A percentile compares a stretch with the other conserved stretches of the same genome.
Evolutionary conservation across 2,329 filamentous ascomycete genomes (phyloP).

Genomic region (Verticillium dahliae): DNA sequence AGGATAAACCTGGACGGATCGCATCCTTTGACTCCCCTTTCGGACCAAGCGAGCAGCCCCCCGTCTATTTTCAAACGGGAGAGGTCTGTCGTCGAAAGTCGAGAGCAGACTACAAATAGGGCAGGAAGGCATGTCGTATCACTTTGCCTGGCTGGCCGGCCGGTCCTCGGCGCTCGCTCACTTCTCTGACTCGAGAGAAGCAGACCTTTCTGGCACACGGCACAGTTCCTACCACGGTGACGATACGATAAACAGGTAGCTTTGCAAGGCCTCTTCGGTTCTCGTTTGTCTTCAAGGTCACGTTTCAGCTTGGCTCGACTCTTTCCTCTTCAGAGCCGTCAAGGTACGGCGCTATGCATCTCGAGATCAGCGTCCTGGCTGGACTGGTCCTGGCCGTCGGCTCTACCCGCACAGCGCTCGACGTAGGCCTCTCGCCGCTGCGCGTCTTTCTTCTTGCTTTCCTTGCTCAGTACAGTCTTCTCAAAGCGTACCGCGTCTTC

Average conservation of each 20-base stretch:
- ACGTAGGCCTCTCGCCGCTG: not conserved
- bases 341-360: not conserved
- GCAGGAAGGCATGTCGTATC: not conserved
- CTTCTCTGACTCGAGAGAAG: not conserved
- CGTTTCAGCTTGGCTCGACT: too few relatives aligned
- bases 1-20: not conserved
- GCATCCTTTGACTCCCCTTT: not conserved
- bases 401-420: not conserved
- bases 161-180: not conserved
- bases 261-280: too few relatives aligned
- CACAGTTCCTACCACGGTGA: not conserved
- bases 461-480: conserved; percentile 5
- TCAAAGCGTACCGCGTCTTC: conserved; percentile 26
- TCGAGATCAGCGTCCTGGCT: not conserved
- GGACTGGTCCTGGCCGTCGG: not conserved
- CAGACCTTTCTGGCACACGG: not conserved
- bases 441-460: not conserved
- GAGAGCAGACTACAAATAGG: not conserved
- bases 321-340: not conserved
- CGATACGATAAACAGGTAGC: too few relatives aligned
- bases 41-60: not conserved
- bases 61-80: not conserved
- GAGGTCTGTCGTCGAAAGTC: too few relatives aligned
- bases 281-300: not conserved
- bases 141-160: not conserved